phyloP scores from a whole-genome alignment of 305 asterid genomes.

The Plantago rigida region DNA sequence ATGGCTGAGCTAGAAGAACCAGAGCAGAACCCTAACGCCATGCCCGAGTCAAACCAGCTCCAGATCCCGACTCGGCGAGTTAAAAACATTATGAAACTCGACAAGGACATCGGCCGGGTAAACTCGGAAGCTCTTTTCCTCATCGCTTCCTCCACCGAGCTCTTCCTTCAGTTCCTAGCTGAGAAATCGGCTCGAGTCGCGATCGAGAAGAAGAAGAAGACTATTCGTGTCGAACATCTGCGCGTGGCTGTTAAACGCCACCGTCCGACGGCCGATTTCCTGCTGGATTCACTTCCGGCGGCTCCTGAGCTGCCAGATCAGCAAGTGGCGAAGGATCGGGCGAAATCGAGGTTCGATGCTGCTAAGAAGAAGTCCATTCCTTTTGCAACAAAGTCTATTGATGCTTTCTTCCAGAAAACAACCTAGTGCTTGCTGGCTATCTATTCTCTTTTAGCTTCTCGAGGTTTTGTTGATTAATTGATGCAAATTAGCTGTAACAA shows the following conservation, averaged over 20 bases:
- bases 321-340: constrained; percentile 30
- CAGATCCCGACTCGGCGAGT: constrained; percentile 62
- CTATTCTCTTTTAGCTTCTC: background rate
- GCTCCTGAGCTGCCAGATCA: constrained; percentile 41
- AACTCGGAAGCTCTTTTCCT: constrained; percentile 71
- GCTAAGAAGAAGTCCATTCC: constrained; percentile 39
- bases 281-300: constrained; percentile 67
- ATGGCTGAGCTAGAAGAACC: constrained; percentile 41
- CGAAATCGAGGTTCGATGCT: constrained; percentile 26
- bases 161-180: constrained; percentile 67
- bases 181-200: constrained; percentile 63
- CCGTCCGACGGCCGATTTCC: constrained; percentile 71
- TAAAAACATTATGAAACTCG: constrained; percentile 72
- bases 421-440: constrained; percentile 25
- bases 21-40: constrained; percentile 30
- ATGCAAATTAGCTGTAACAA: background rate
- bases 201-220: constrained; percentile 63
- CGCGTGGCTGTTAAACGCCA: constrained; percentile 64
- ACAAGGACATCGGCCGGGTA: constrained; percentile 64
- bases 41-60: constrained; percentile 33
- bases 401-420: constrained; percentile 61
- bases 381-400: constrained; percentile 56
- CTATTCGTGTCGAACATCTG: constrained; percentile 49
- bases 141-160: constrained; percentile 65
- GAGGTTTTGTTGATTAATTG: background rate